phyloP scores from a whole-genome alignment of 306 rosid genomes.

The Cucurbita pepo region DNA sequence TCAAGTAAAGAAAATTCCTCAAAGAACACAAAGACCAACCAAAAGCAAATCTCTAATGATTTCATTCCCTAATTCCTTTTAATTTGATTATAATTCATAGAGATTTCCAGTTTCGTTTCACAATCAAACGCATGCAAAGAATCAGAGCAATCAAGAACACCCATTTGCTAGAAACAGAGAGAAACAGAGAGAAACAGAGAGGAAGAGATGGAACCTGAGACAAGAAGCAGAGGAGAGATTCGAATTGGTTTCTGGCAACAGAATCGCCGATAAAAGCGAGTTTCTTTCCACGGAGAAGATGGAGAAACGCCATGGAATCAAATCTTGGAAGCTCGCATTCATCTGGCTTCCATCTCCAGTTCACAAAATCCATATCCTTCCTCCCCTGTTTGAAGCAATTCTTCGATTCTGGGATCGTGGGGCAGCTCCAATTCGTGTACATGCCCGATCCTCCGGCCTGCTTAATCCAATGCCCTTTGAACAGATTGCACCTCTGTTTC shows the following conservation, averaged over 20 bases:
- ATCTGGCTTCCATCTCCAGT: constrained; percentile 85
- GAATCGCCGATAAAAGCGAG: constrained; percentile 85
- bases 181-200: not conserved
- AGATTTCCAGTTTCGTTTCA: not conserved
- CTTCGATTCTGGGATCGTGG: constrained; percentile 52
- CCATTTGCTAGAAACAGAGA: not conserved
- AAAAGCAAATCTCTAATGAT: not conserved
- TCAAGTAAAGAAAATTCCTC: not conserved
- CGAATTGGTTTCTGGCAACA: constrained; percentile 75
- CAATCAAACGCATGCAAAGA: not conserved
- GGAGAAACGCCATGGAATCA: constrained; percentile 34
- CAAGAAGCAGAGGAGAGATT: constrained; percentile 66
- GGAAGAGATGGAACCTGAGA: constrained; percentile 38
- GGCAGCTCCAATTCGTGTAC: constrained; percentile 66
- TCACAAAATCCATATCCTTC: constrained; percentile 42
- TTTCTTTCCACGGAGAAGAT: constrained; percentile 47
- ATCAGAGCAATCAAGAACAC: not conserved
- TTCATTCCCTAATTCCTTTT: not conserved
- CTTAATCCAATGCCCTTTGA: constrained; percentile 53
- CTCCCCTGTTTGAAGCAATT: constrained; percentile 78
- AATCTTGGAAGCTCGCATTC: constrained; percentile 53
- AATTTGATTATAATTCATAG: not conserved
- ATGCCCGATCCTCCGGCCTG: constrained; percentile 16
- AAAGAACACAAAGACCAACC: not conserved
- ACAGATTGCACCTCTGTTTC: constrained; percentile 40